These are phyloP conservation scores for Capsicum baccatum DNA, from an alignment of 257 asterid genomes.

Conservation along the genomic window DNA sequence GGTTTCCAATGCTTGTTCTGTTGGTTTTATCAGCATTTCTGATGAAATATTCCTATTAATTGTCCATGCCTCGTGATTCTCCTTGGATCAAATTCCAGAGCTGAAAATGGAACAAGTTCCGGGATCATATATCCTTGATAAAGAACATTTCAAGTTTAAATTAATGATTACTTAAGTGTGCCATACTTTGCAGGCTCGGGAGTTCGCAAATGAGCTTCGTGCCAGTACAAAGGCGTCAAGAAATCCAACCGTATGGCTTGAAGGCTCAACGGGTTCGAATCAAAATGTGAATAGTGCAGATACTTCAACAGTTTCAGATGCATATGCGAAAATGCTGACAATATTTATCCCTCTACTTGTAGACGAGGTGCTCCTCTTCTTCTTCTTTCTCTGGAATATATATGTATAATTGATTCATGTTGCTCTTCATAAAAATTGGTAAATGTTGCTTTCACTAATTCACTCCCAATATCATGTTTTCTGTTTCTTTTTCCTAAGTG, in stretches of 20 bases:
- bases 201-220: conserved; percentile 97
- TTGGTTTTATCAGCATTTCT: conserved; percentile 2
- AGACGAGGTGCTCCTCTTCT: conserved; percentile 74
- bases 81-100: conserved; percentile 24
- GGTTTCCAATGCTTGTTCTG: background rate
- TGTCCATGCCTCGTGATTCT: background rate
- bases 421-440: conserved; percentile 9
- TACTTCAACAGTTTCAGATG: conserved; percentile 84
- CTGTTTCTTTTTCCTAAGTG: conserved; percentile 35
- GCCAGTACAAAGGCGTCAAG: conserved; percentile 77
- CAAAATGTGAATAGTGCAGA: conserved; percentile 71
- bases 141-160: conserved; percentile 20
- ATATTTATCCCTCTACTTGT: conserved; percentile 88
- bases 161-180: conserved; percentile 12
- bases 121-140: background rate
- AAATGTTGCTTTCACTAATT: background rate
- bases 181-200: conserved; percentile 77
- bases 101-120: background rate
- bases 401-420: conserved; percentile 16
- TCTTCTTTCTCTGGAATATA: conserved; percentile 28
- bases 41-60: conserved; percentile 20
- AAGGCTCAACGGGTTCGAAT: conserved; percentile 65
- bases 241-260: conserved; percentile 84
- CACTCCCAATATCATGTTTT: background rate
- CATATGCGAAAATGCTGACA: conserved; percentile 82